These are phyloP conservation scores for Aspergillus caelatus DNA, from an alignment of 2,329 filamentous ascomycete genomes.

Conservation along the genomic window DNA sequence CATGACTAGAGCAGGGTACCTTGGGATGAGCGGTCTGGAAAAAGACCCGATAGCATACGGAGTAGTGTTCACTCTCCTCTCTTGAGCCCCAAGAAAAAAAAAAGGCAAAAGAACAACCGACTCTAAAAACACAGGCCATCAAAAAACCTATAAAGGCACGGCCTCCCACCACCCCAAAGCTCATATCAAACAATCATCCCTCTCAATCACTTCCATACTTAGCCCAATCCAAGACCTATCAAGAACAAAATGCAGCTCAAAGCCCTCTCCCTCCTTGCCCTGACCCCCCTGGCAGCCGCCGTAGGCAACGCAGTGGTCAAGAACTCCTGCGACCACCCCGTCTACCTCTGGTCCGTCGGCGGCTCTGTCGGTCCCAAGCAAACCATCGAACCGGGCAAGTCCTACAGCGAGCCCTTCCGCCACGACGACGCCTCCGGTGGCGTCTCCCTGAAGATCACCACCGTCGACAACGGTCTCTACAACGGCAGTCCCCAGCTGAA, in stretches of 20 bases:
- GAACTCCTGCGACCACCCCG: conserved; percentile 40
- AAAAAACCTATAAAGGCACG: background rate
- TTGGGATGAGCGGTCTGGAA: background rate
- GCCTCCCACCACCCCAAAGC: background rate
- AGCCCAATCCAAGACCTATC: background rate
- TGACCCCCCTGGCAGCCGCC: conserved; percentile 36
- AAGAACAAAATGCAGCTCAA: conserved; percentile 36
- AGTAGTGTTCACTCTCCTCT: background rate
- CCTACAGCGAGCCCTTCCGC: conserved; percentile 40
- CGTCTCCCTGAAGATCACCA: conserved; percentile 47
- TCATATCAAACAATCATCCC: background rate
- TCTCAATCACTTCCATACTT: background rate
- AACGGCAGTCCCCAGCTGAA: conserved; percentile 41
- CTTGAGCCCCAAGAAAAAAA: background rate
- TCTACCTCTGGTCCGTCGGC: conserved; percentile 46
- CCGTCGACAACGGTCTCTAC: conserved; percentile 37
- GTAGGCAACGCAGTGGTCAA: conserved; percentile 42
- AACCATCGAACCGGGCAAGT: conserved; percentile 33
- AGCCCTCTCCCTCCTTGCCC: conserved; percentile 29
- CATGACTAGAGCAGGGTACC: background rate
- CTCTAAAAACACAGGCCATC: background rate
- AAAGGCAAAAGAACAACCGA: background rate
- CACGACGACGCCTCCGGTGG: conserved; percentile 43
- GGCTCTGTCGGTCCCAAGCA: conserved; percentile 33
- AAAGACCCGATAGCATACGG: background rate